A percentile compares a stretch with the other conserved stretches of the same genome.
Conservation (phyloP, 345 rosid genomes). For the Hypericum androsaemum region DNA sequence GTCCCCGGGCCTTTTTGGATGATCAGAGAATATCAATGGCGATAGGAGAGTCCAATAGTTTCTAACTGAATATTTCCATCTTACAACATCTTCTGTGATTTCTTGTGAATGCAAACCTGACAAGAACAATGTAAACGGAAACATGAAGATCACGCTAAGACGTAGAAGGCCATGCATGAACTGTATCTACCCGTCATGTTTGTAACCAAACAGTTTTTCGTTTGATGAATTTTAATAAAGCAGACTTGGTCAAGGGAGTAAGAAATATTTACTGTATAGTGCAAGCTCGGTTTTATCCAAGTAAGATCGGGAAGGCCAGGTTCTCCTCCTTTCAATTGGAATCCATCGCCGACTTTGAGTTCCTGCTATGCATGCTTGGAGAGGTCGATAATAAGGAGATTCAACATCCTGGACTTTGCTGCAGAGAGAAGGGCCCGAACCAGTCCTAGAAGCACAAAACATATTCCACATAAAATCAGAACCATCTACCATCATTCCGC, state of each 20-base stretch:
- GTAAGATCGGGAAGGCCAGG: conserved; percentile 81
- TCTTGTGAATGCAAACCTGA: conserved; percentile 67
- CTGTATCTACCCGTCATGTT: neutral
- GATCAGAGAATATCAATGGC: conserved; percentile 96
- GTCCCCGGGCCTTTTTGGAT: conserved; percentile 98
- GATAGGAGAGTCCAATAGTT: conserved; percentile 97
- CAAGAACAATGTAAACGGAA: conserved; percentile 4
- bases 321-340: conserved; percentile 63
- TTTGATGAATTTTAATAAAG: too few relatives aligned
- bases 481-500: neutral
- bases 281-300: conserved; percentile 70
- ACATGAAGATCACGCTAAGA: neutral
- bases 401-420: conserved; percentile 71
- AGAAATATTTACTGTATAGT: conserved; percentile 44
- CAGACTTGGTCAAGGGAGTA: too few relatives aligned
- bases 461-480: conserved; percentile 15
- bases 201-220: neutral
- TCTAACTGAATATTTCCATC: conserved; percentile 45
- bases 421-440: conserved; percentile 68
- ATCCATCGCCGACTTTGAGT: conserved; percentile 76
- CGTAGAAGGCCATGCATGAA: neutral
- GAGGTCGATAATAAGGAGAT: conserved; percentile 83
- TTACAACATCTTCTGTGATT: conserved; percentile 48
- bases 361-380: conserved; percentile 80
- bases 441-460: conserved; percentile 46